phyloP scores from a whole-genome alignment of 192 early-diverging fungal species.

The Backusella westeae region DNA sequence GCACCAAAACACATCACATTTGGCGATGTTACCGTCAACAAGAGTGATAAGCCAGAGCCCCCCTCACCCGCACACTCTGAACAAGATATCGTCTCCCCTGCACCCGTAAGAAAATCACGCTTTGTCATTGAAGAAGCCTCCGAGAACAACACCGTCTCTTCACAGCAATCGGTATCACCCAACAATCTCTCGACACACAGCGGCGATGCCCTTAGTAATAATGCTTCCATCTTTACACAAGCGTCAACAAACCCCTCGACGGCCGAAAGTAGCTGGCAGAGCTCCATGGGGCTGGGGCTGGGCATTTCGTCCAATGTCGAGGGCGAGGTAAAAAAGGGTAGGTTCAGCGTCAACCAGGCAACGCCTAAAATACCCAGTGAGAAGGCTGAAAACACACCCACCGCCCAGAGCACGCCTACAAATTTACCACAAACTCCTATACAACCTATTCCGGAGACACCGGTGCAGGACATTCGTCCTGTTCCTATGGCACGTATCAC shows the following conservation, averaged over 20 bases:
- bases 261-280: not conserved
- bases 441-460: not conserved
- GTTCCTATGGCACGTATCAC: slow-evolving; percentile 3
- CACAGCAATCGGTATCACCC: slow-evolving; percentile 5
- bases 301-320: slow-evolving; percentile 11
- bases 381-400: not conserved
- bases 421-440: not conserved
- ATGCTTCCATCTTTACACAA: not conserved
- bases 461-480: not conserved
- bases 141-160: slow-evolving; percentile 15
- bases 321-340: slow-evolving; percentile 58
- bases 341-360: slow-evolving; percentile 56
- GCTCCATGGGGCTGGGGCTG: slow-evolving; percentile 1
- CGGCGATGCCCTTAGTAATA: not conserved
- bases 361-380: slow-evolving; percentile 5
- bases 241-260: not conserved
- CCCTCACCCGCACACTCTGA: not conserved
- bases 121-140: slow-evolving; percentile 32
- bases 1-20: slow-evolving; percentile 7
- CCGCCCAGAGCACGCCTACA: not conserved
- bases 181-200: slow-evolving; percentile 14
- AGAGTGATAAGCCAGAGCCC: not conserved
- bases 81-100: not conserved
- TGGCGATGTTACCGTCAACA: not conserved
- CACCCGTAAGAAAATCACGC: slow-evolving; percentile 23